A percentile compares a stretch with the other conserved stretches of the same genome.
Evolutionary conservation across 2,329 filamentous ascomycete genomes (phyloP).

Genomic region (Thermothelomyces thermophilus): DNA sequence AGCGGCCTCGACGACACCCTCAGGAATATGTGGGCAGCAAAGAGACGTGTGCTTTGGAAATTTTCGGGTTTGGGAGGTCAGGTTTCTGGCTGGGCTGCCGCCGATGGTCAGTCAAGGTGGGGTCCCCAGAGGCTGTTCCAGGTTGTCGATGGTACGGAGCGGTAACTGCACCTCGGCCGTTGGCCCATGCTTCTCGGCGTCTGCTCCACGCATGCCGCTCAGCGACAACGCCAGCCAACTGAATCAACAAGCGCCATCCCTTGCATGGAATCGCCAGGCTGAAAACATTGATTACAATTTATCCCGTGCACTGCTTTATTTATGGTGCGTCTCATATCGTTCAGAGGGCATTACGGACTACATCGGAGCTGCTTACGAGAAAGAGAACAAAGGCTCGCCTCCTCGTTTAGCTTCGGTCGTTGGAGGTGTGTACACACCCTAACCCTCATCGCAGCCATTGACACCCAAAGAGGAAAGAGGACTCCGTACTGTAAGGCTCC

Average conservation of each 20-base stretch:
- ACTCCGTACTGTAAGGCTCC: too few species aligned
- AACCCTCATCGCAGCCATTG: too few species aligned
- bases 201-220: not conserved
- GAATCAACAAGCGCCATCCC: not conserved
- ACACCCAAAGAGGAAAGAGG: too few species aligned
- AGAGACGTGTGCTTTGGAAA: not conserved
- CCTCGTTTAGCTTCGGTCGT: too few species aligned
- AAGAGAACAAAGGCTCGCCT: too few species aligned
- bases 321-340: too few species aligned
- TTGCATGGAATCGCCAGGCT: not conserved
- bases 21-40: not conserved
- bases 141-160: constrained; percentile 4
- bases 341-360: too few species aligned
- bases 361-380: too few species aligned
- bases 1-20: not conserved
- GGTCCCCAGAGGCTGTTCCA: constrained; percentile 3
- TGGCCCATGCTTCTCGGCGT: constrained; percentile 10
- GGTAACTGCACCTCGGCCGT: constrained; percentile 8
- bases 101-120: constrained; percentile 23
- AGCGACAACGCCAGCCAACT: not conserved
- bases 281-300: too few species aligned
- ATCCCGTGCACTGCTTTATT: too few species aligned
- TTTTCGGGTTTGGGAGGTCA: constrained; percentile 10
- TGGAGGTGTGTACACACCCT: too few species aligned
- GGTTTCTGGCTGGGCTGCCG: constrained; percentile 14